These are phyloP conservation scores for Mucor mucedo DNA, from an alignment of 371 early-diverging fungal genomes.

Conservation along the genomic window DNA sequence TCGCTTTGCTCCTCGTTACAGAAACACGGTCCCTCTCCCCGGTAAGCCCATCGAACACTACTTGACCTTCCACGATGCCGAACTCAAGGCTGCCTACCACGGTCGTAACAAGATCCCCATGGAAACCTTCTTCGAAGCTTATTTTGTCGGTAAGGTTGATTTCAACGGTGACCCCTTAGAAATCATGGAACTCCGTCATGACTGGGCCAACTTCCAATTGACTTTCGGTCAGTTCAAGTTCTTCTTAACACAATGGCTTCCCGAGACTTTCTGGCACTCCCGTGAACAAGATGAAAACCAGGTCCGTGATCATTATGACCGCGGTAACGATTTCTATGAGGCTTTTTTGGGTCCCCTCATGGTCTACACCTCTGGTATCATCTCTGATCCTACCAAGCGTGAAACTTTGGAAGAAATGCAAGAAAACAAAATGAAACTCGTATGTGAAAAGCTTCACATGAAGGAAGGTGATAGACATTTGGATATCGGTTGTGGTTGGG, in stretches of 20 bases:
- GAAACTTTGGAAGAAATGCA: slow-evolving; percentile 95
- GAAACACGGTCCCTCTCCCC: slow-evolving; percentile 78
- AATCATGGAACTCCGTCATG: slow-evolving; percentile 89
- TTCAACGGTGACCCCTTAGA: slow-evolving; percentile 88
- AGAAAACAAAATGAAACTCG: slow-evolving; percentile 91
- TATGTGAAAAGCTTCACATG: slow-evolving; percentile 86
- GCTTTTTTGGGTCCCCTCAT: slow-evolving; percentile 93
- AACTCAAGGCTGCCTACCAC: slow-evolving; percentile 71
- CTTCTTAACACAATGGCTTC: slow-evolving; percentile 94
- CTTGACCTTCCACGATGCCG: slow-evolving; percentile 84
- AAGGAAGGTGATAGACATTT: slow-evolving; percentile 89
- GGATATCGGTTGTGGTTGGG: slow-evolving; percentile 99
- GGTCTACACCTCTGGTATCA: slow-evolving; percentile 96
- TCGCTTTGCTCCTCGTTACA: slow-evolving; percentile 69
- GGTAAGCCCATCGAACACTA: slow-evolving; percentile 84
- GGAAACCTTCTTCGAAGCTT: slow-evolving; percentile 94
- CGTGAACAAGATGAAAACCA: slow-evolving; percentile 95
- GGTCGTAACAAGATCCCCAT: slow-evolving; percentile 92
- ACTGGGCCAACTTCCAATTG: slow-evolving; percentile 92
- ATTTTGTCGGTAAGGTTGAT: slow-evolving; percentile 94
- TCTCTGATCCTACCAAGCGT: slow-evolving; percentile 71
- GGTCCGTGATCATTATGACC: slow-evolving; percentile 97
- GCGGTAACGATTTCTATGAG: slow-evolving; percentile 96
- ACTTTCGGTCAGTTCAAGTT: slow-evolving; percentile 87
- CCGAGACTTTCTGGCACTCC: slow-evolving; percentile 94